A percentile compares a stretch with the other conserved stretches of the same genome.
Evolutionary conservation across 2,329 filamentous ascomycete genomes (phyloP).

Genomic region (Polytolypa hystricis): DNA sequence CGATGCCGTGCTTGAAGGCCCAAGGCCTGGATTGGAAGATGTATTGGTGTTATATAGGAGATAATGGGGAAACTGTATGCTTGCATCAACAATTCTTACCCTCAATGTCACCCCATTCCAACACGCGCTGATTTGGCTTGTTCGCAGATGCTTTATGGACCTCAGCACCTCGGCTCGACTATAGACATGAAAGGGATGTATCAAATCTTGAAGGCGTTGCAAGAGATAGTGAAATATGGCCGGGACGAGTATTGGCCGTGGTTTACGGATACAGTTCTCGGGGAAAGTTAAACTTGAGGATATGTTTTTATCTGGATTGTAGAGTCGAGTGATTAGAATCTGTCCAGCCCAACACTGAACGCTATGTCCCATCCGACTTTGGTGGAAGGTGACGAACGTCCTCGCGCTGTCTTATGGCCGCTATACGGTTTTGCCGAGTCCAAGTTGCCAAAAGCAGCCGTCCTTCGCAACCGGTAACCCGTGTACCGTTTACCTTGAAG

Average conservation of each 20-base stretch:
- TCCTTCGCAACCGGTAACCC: neutral
- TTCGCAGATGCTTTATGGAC: neutral
- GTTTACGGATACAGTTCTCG: slow-evolving; percentile 1
- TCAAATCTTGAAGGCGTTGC: slow-evolving; percentile 1
- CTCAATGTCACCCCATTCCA: no score
- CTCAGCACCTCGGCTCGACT: neutral
- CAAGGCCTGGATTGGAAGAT: neutral
- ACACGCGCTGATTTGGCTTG: neutral
- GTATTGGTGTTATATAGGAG: slow-evolving; percentile 2
- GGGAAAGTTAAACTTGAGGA: no score
- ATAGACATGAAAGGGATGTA: neutral
- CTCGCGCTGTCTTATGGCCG: no score
- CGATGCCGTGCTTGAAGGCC: slow-evolving; percentile 2
- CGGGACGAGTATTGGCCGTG: slow-evolving; percentile 1
- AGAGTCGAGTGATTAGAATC: no score
- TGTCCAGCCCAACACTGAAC: no score
- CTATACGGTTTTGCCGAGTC: slow-evolving; percentile 2
- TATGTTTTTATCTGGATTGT: no score
- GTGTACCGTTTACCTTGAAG: slow-evolving; percentile 2
- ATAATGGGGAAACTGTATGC: slow-evolving; percentile 1
- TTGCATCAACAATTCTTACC: neutral
- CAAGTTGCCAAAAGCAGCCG: neutral
- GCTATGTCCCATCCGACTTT: no score
- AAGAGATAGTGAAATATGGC: slow-evolving; percentile 1
- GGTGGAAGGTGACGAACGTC: no score